Evolutionary conservation across 495 filamentous ascomycete species (phyloP), one percentile per base, ranked within the genome.

Genomic region (Penicillium simplicissimum): DNA sequence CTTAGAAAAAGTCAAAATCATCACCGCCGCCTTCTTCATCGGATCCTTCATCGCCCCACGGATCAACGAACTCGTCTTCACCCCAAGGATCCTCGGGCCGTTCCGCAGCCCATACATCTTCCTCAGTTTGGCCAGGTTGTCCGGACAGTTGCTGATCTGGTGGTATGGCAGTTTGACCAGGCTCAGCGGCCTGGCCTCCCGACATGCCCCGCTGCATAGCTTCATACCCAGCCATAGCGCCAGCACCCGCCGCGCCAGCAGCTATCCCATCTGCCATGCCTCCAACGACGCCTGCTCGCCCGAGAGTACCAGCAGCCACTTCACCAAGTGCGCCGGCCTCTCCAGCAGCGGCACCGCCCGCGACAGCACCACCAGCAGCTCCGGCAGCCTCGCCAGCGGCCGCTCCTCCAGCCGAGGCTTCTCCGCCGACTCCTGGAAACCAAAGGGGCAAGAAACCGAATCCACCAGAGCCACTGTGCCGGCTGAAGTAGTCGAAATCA

Each of bases 401-500:
- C 11, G 71, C 80, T 61, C 74, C 82, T 45, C 74, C 80, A 42
- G 74, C 80, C 9, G 72, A 78, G 33, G 73, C 79, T 6, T 77
- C 83, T 10, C 78, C 82, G 11, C 80, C 83, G 15, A 82, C 75
- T n/a, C 75, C 75, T 1, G 82, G 82, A 57, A 87, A 77, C 83
- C 82, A 87, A 17, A 88, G 45, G 1, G 86, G 87, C 74, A 86
- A 80, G 58, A 85, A 82, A 0, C 82, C 79, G 28, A 77, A 71
- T 3, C 77, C 79, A 25, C 81, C 79, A 10, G 76, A 58, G 7
- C 76, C 68, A 48, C 81, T 85, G 57, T 87, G 81, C 3, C 86
- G 79, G 61, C 85, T 88, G 72, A 90, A 90, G 67, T 90, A 90
- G 68, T 90, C 88, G 59, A 89, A 90, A 69, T 90, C 88, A 53